Conservation (phyloP, 2,329 filamentous ascomycete genomes). For the Colletotrichum simmondsii region DNA sequence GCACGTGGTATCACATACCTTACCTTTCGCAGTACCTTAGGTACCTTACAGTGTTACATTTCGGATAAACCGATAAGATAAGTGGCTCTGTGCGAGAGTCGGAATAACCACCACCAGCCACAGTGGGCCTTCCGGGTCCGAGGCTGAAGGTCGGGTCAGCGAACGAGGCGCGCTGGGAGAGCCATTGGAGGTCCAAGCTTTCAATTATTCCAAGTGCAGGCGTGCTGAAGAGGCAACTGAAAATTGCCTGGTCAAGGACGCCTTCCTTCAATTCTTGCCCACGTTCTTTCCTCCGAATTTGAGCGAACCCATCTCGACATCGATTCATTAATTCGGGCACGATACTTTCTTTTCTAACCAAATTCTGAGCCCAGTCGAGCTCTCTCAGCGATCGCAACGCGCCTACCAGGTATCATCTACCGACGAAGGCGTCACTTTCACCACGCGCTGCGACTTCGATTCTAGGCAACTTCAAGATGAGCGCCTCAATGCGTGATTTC, state of each 20-base stretch:
- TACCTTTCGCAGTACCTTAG: no score
- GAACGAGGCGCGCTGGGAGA: constrained; percentile 17
- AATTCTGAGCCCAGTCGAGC: not conserved
- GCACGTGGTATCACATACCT: not conserved
- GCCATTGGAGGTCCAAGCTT: constrained; percentile 30
- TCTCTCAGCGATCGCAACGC: not conserved
- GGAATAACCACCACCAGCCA: constrained; percentile 1
- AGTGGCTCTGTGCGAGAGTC: not conserved
- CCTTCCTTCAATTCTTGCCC: constrained; percentile 6
- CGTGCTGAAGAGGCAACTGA: constrained; percentile 21
- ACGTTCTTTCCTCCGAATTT: not conserved
- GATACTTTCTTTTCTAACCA: not conserved
- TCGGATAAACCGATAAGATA: constrained; percentile 34
- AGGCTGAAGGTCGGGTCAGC: constrained; percentile 27
- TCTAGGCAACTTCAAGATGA: constrained; percentile 57
- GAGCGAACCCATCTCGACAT: not conserved
- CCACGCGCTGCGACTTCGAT: constrained; percentile 1
- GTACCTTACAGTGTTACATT: not conserved
- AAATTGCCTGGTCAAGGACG: constrained; percentile 29
- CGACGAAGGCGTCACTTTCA: constrained; percentile 7
- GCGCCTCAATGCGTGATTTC: constrained; percentile 75
- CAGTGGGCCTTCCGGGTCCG: not conserved
- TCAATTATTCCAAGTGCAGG: constrained; percentile 26
- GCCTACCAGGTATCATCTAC: not conserved
- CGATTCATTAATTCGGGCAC: not conserved